Base-by-base conservation (phyloP, 495 filamentous ascomycete genomes). In the Elaphomyces granulatus region DNA sequence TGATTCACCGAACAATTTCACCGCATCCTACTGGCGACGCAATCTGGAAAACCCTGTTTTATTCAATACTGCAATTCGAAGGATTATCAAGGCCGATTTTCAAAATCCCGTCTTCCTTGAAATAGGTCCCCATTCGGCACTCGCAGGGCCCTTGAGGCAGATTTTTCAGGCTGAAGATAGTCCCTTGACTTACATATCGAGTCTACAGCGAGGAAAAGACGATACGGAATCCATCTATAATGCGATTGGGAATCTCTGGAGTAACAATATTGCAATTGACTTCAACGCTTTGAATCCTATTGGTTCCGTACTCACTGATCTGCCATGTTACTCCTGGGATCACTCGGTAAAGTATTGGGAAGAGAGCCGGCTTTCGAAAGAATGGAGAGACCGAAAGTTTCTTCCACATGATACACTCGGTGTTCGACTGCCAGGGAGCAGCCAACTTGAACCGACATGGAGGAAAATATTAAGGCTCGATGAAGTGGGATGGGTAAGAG, bases 41-140 rank as follows among this genome's bases (percentile, higher is more conserved):
- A 45, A 45, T 28, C 31, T 34, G 3, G 19, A 12, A 34, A 23
- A 12, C 10, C 32, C 28, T n/a, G 33, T 37, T 12, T 14, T 32
- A 20, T 38, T 32, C 20, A 23, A 8, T 35, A 16, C 42, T n/a
- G 38, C 26, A 38, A 39, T 32, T 20, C 18, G 18, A 23, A 15
- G 15, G 6, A 23, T 35, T 9, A 16, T 28, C 15, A 16, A 32
- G 52, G 12, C 17, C 4, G 30, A 26, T 18, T 6, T n/a, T 2
- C 31, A 26, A 12, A 43, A 20, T 32, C 40, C 42, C 3, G 20
- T 58, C 1, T 50, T 76, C 1, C 20, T 80, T 19, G 76, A 80
- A 44, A 55, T 79, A 17, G 77, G 78, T 0, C 77, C 78, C 2
- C 76, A 80, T 44, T 54, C 64, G 1, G 68, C 72, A 2, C 59